These are phyloP conservation scores for Xanthoconium stramineum DNA, from an alignment of 768 basidiomycete species.

Conservation along the genomic window DNA sequence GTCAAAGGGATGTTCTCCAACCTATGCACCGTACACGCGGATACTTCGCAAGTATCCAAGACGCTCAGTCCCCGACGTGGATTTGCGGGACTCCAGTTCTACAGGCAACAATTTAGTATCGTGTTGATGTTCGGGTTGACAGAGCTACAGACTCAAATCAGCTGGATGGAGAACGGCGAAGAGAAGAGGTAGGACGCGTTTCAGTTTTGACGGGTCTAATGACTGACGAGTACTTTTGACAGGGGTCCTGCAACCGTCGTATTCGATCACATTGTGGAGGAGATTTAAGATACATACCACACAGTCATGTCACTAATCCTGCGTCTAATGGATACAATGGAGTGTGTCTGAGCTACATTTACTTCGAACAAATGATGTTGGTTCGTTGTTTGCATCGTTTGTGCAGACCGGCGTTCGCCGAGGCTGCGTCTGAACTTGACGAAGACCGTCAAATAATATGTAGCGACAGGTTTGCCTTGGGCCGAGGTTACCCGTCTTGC, in stretches of 20 bases:
- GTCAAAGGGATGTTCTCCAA: constrained; percentile 27
- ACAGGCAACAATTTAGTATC: constrained; percentile 35
- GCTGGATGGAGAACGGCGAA: constrained; percentile 39
- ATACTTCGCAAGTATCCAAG: constrained; percentile 29
- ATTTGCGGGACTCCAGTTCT: constrained; percentile 30
- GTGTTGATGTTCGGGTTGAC: constrained; percentile 44
- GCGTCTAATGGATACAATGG: too few species aligned
- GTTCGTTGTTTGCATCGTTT: too few species aligned
- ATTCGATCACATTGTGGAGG: constrained; percentile 32
- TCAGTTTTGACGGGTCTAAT: background rate
- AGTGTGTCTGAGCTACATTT: too few species aligned
- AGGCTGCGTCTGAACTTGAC: too few species aligned
- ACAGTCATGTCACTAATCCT: background rate
- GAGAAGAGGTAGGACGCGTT: constrained; percentile 20
- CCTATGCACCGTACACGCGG: constrained; percentile 21
- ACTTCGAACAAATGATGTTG: too few species aligned
- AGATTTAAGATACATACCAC: constrained; percentile 9
- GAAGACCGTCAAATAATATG: too few species aligned
- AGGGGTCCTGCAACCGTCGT: constrained; percentile 33
- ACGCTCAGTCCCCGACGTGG: constrained; percentile 30
- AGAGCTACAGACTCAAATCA: constrained; percentile 45
- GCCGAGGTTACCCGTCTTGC: too few species aligned
- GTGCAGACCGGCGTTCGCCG: too few species aligned
- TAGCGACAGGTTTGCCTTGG: too few species aligned
- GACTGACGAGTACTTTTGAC: background rate